Percentiles rank a stretch among this genome's conserved stretches.
phyloP scores from a whole-genome alignment of 2,329 filamentous ascomycete species.

The Aspergillus felis region DNA sequence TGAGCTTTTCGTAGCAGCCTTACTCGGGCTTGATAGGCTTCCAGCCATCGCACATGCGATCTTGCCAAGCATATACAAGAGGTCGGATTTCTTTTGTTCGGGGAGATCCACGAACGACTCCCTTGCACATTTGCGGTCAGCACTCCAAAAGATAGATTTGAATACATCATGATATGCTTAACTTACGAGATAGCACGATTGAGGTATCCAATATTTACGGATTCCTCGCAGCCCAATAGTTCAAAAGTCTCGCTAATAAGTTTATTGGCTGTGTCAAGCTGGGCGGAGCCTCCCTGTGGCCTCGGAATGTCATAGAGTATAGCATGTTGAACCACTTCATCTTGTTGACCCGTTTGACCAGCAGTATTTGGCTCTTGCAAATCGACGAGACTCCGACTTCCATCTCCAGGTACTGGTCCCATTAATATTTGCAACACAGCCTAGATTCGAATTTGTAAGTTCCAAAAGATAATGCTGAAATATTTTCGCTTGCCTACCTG shows the following conservation, averaged over 20 bases:
- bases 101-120: constrained; percentile 45
- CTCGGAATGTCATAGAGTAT: constrained; percentile 35
- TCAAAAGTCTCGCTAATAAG: constrained; percentile 31
- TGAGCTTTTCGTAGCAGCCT: constrained; percentile 17
- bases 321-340: constrained; percentile 22
- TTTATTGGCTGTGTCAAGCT: constrained; percentile 22
- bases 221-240: constrained; percentile 33
- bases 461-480: neutral
- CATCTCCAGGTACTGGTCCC: neutral
- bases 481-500: constrained; percentile 23
- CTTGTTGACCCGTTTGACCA: constrained; percentile 8
- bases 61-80: constrained; percentile 54
- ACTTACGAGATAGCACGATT: constrained; percentile 49
- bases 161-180: neutral
- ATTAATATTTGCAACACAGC: constrained; percentile 14
- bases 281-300: constrained; percentile 34
- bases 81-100: constrained; percentile 50
- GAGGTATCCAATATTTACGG: constrained; percentile 37
- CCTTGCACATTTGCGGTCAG: constrained; percentile 23
- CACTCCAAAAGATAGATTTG: neutral
- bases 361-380: constrained; percentile 7
- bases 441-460: constrained; percentile 20
- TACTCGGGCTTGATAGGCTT: constrained; percentile 36
- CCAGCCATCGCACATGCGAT: constrained; percentile 55
- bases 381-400: neutral